phyloP scores from a whole-genome alignment of 306 rosid species.

The Canavalia gladiata region DNA sequence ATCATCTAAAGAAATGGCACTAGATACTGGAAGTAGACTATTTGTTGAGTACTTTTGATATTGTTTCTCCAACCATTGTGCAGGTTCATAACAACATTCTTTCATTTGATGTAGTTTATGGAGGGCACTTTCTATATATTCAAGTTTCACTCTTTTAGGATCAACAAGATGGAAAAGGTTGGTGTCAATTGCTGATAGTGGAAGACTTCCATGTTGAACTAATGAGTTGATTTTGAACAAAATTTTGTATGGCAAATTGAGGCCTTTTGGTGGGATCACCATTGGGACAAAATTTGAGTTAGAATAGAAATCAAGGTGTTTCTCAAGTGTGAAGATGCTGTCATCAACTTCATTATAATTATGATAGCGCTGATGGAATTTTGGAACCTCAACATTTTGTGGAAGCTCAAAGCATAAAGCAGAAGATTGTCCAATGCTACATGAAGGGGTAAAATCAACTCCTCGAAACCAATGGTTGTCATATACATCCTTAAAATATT shows the following conservation, averaged over 20 bases:
- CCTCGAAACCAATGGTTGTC: conserved; percentile 76
- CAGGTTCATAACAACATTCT: conserved; percentile 75
- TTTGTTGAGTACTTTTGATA: conserved; percentile 63
- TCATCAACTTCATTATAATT: conserved; percentile 55
- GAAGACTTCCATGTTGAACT: conserved; percentile 75
- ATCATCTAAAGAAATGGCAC: conserved; percentile 58
- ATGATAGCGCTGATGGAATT: conserved; percentile 60
- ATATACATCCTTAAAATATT: conserved; percentile 51
- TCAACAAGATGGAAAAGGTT: conserved; percentile 58
- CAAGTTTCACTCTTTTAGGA: conserved; percentile 52
- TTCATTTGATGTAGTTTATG: conserved; percentile 59
- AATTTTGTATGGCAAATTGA: conserved; percentile 64
- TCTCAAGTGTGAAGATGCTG: conserved; percentile 44
- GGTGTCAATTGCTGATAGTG: conserved; percentile 54
- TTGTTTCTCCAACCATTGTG: conserved; percentile 66
- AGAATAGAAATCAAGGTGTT: conserved; percentile 47
- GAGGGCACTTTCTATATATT: conserved; percentile 64
- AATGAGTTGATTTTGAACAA: conserved; percentile 65
- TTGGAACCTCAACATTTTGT: conserved; percentile 52
- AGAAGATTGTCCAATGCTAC: conserved; percentile 73
- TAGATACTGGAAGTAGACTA: conserved; percentile 35
- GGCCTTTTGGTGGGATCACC: conserved; percentile 61
- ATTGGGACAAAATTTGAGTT: conserved; percentile 60
- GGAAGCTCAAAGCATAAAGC: conserved; percentile 72
- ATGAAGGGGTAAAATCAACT: conserved; percentile 68